Evolutionary conservation across 306 rosid genomes (phyloP).

Genomic region (Styphnolobium japonicum): DNA sequence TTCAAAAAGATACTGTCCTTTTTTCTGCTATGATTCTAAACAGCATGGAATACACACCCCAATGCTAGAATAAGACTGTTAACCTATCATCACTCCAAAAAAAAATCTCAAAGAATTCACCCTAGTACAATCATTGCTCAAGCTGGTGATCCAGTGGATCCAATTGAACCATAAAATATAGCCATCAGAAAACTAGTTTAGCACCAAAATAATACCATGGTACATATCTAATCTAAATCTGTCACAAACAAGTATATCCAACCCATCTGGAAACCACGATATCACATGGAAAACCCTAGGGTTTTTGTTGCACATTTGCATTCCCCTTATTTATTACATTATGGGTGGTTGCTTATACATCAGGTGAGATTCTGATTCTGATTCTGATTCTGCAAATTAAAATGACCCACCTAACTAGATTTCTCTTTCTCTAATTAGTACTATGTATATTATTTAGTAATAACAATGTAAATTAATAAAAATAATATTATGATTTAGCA

Average conservation of each 20-base stretch:
- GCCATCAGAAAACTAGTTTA: neutral
- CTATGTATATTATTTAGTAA: neutral
- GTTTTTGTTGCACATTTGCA: neutral
- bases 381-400: constrained; percentile 23
- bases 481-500: neutral
- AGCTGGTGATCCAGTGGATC: neutral
- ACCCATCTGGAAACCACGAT: constrained; percentile 28
- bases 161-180: constrained; percentile 1
- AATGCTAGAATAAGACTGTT: neutral
- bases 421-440: neutral
- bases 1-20: neutral
- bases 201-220: neutral
- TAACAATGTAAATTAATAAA: neutral
- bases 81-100: neutral
- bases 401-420: neutral
- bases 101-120: neutral
- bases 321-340: neutral
- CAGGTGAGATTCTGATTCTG: constrained; percentile 24
- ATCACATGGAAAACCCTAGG: constrained; percentile 18
- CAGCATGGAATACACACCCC: neutral
- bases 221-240: neutral
- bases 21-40: neutral
- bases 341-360: neutral
- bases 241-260: neutral
- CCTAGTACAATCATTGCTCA: constrained; percentile 18